phyloP scores from a whole-genome alignment of 2,329 filamentous ascomycete genomes.

The Phialophora chinensis region DNA sequence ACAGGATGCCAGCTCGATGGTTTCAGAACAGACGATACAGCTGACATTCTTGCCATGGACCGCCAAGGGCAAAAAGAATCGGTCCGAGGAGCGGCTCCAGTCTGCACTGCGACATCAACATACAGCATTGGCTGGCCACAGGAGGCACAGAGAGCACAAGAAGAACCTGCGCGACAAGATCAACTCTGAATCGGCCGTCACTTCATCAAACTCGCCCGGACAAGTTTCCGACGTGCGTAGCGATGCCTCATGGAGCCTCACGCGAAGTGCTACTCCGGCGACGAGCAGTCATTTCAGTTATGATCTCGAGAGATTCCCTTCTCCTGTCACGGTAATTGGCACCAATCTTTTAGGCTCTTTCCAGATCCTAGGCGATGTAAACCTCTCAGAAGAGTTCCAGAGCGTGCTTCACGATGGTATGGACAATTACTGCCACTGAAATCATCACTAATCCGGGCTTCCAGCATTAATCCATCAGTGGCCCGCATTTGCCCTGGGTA shows the following conservation, averaged over 20 bases:
- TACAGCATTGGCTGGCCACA: slow-evolving; percentile 9
- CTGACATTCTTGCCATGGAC: slow-evolving; percentile 15
- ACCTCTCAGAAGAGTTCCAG: slow-evolving; percentile 2
- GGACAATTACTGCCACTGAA: neutral
- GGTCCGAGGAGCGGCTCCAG: slow-evolving; percentile 2
- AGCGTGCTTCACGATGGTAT: slow-evolving; percentile 10
- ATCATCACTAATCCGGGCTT: neutral
- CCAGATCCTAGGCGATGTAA: neutral
- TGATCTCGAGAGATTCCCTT: too few species aligned
- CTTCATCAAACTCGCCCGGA: neutral
- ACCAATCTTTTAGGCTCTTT: neutral
- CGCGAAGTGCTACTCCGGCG: neutral
- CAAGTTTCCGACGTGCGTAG: neutral
- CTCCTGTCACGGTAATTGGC: neutral
- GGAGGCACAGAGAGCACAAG: slow-evolving; percentile 10
- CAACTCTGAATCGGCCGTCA: neutral
- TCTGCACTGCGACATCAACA: slow-evolving; percentile 14
- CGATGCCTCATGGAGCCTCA: neutral
- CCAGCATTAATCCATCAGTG: slow-evolving; percentile 18
- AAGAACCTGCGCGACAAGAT: neutral
- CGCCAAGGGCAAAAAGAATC: slow-evolving; percentile 1
- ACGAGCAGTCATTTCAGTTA: neutral
- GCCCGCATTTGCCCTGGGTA: slow-evolving; percentile 15
- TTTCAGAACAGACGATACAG: neutral
- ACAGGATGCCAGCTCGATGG: neutral